Evolutionary conservation across 371 early-diverging fungal genomes (phyloP).

Genomic region (Fennellomyces sp.): DNA sequence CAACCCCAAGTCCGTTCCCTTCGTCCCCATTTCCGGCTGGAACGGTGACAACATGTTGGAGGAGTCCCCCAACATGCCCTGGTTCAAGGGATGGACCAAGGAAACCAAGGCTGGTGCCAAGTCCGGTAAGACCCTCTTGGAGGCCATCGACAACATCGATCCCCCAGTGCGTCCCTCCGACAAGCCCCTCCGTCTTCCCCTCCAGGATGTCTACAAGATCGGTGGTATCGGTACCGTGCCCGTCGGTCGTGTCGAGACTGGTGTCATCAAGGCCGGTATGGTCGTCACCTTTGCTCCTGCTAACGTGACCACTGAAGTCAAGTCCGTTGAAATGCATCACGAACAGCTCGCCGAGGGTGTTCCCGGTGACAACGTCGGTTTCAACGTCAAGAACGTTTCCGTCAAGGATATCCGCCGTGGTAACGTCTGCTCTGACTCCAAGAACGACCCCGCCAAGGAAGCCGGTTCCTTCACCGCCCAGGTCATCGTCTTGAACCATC

Average conservation of each 20-base stretch:
- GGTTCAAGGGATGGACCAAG: conserved; percentile 97
- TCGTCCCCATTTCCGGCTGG: conserved; percentile 88
- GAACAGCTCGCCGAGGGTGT: conserved; percentile 89
- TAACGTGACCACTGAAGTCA: conserved; percentile 92
- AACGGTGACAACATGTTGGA: conserved; percentile 97
- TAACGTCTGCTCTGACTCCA: conserved; percentile 95
- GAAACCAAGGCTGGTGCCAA: conserved; percentile 79
- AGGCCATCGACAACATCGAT: conserved; percentile 94
- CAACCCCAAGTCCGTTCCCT: conserved; percentile 89
- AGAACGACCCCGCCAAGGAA: conserved; percentile 97
- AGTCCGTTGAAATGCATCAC: conserved; percentile 99
- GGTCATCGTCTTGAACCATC: conserved; percentile 96
- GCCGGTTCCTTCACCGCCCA: conserved; percentile 91
- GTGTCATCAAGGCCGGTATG: conserved; percentile 93
- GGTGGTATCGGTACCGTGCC: conserved; percentile 97
- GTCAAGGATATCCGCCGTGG: conserved; percentile 98
- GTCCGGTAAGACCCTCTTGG: conserved; percentile 90
- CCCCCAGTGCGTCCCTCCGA: conserved; percentile 91
- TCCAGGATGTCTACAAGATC: conserved; percentile 96
- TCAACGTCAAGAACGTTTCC: conserved; percentile 98
- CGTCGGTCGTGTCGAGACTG: conserved; percentile 97
- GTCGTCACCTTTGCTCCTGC: conserved; percentile 91
- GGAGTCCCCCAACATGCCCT: conserved; percentile 90
- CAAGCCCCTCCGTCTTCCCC: conserved; percentile 96
- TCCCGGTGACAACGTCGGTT: conserved; percentile 98